These are phyloP conservation scores for Aspergillus oerlinghausenensis DNA, from an alignment of 2,329 filamentous ascomycete genomes.

Conservation along the genomic window DNA sequence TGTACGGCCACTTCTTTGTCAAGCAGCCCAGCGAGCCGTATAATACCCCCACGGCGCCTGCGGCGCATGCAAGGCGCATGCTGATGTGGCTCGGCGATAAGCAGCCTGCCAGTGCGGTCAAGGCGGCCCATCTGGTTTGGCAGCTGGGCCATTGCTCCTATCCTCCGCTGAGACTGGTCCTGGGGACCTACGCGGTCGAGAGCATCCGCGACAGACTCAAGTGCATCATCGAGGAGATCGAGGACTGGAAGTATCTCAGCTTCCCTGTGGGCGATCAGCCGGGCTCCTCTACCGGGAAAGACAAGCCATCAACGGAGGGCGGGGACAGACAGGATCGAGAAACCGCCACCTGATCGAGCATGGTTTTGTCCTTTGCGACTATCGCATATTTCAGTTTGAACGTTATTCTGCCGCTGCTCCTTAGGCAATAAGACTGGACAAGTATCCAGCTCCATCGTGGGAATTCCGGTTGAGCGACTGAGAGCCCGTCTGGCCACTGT, in stretches of 20 bases:
- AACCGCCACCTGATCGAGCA: neutral
- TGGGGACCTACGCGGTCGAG: constrained; percentile 92
- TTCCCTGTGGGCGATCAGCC: constrained; percentile 48
- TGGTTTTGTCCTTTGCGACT: neutral
- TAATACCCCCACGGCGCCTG: constrained; percentile 69
- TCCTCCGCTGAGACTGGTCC: constrained; percentile 76
- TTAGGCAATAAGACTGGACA: neutral
- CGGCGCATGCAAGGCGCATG: constrained; percentile 83
- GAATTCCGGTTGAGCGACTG: neutral
- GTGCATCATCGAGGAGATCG: constrained; percentile 89
- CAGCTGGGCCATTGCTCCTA: constrained; percentile 92
- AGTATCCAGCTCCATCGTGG: neutral
- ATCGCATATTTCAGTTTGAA: neutral
- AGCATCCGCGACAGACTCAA: constrained; percentile 86
- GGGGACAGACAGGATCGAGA: constrained; percentile 1
- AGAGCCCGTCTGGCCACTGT: neutral
- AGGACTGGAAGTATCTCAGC: constrained; percentile 86
- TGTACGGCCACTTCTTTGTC: constrained; percentile 89
- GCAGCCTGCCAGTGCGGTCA: constrained; percentile 87
- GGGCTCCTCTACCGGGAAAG: constrained; percentile 8
- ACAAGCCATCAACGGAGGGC: neutral
- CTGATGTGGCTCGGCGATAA: constrained; percentile 91
- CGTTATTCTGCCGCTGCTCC: too few relatives aligned
- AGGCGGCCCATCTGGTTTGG: constrained; percentile 91
- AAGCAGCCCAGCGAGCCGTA: constrained; percentile 83